Conservation (phyloP, 176 grass and related monocot species). For the Guadua angustifolia region DNA sequence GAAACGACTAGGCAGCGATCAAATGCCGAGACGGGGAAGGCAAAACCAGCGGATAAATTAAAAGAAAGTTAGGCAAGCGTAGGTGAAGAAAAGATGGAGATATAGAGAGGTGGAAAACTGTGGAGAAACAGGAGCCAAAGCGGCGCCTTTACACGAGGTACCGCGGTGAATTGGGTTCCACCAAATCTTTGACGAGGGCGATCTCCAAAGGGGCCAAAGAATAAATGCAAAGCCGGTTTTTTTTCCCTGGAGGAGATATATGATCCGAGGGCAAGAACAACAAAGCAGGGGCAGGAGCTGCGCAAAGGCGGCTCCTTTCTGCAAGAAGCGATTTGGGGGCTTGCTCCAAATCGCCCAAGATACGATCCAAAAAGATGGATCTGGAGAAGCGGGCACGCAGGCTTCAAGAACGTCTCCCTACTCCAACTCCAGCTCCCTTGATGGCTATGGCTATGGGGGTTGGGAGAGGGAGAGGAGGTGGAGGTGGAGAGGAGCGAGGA, state of each 20-base stretch:
- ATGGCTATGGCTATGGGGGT: slow-evolving; percentile 15
- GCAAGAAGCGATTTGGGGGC: slow-evolving; percentile 43
- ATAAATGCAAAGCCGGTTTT: slow-evolving; percentile 48
- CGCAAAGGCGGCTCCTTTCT: slow-evolving; percentile 47
- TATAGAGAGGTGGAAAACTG: slow-evolving; percentile 43
- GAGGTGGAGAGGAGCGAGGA: background rate
- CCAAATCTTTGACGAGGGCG: slow-evolving; percentile 57
- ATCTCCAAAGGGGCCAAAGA: slow-evolving; percentile 53
- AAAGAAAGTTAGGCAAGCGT: slow-evolving; percentile 55
- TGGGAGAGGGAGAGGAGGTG: background rate
- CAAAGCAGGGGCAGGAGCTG: slow-evolving; percentile 37
- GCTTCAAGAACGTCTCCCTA: slow-evolving; percentile 41
- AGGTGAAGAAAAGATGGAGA: slow-evolving; percentile 44
- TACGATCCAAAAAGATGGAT: slow-evolving; percentile 45
- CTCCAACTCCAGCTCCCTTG: slow-evolving; percentile 15
- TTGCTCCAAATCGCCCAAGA: slow-evolving; percentile 44
- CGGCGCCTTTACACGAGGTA: slow-evolving; percentile 49
- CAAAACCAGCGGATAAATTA: slow-evolving; percentile 46
- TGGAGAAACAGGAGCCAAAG: slow-evolving; percentile 59
- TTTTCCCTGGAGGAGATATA: slow-evolving; percentile 40
- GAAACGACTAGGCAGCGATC: slow-evolving; percentile 5
- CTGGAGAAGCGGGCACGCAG: slow-evolving; percentile 35
- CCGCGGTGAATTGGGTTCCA: slow-evolving; percentile 56
- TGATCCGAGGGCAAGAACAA: slow-evolving; percentile 39
- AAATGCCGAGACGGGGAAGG: slow-evolving; percentile 22